phyloP scores from a whole-genome alignment of 179 eudicot genomes.

The Spinacia oleracea region DNA sequence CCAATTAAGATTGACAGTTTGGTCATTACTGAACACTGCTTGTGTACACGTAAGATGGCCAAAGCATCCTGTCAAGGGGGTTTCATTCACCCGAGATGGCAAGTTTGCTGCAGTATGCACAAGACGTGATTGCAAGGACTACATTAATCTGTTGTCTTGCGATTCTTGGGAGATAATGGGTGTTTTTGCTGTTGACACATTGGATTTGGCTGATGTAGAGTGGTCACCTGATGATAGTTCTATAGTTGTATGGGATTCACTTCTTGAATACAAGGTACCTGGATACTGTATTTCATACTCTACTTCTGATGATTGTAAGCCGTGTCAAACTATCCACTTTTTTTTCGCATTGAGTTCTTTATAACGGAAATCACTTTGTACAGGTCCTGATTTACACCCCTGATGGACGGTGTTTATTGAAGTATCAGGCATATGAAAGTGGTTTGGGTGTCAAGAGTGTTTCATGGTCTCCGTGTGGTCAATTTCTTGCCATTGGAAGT shows the following conservation, averaged over 20 bases:
- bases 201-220: constrained; percentile 86
- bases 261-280: constrained; percentile 87
- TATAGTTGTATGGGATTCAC: constrained; percentile 89
- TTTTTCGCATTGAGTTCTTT: neutral
- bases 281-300: constrained; percentile 7
- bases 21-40: constrained; percentile 95
- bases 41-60: constrained; percentile 92
- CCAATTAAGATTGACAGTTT: constrained; percentile 82
- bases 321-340: neutral
- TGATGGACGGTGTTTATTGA: constrained; percentile 87
- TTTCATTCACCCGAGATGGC: constrained; percentile 89
- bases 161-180: constrained; percentile 94
- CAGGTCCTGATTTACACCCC: constrained; percentile 91
- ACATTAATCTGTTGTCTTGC: constrained; percentile 77
- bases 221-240: constrained; percentile 99
- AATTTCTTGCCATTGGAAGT: constrained; percentile 91
- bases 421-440: constrained; percentile 98
- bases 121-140: constrained; percentile 96
- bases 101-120: constrained; percentile 95
- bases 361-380: constrained; percentile 19
- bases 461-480: constrained; percentile 99
- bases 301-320: neutral
- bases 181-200: constrained; percentile 82
- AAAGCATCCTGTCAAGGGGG: constrained; percentile 85
- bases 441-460: constrained; percentile 93